Base-by-base conservation (phyloP, 2,329 filamentous ascomycete genomes). In the Verticillium klebahnii region DNA sequence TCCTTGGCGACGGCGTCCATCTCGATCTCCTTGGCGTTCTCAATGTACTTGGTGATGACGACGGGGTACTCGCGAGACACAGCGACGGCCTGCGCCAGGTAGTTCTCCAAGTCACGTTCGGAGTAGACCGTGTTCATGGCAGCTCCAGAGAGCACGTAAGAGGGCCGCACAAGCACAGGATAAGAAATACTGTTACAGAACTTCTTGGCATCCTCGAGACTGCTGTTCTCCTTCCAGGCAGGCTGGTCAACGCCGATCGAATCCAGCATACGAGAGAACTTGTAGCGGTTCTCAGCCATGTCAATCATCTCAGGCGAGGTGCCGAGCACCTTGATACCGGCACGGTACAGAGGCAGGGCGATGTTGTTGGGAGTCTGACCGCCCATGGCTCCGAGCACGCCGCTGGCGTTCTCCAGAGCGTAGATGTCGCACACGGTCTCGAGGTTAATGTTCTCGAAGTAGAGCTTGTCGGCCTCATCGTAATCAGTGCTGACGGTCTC, bases 61-160 rank as follows among this genome's bases (percentile, higher is more conserved):
- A 99, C 95, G 0, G 95, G 95, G 75, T 98, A 92, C 65, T 98
- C 94, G 65, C 91, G 88, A 6, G 95, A 98, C 56, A 99, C 95
- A 67, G 96, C 93, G 7, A 86, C 91, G 60, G 95, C 95, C 78
- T 98, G 94, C 67, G 91, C 86, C 55, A 99, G 83, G 76, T 96
- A 98, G 71, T 84, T 89, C 69, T 92, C 91, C 62, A 99, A 81
- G 73, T 98, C 95, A 73, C 94, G 90, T 79, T 96, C 89, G 0
- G 94, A 97, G 80, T 98, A 98, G 39, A 98, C 95, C 0, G 95
- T 98, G 82, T 98, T 99, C 95, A 99, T 99, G 19, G 95, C 95
- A 57, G 95, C 95, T 67, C 95, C 95, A 1, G 95, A 98, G 6
- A 99, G 84, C 56, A 99, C 95, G 71, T 99, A 99, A 0, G 95